Evolutionary conservation across 2,329 filamentous ascomycete species (phyloP).

Genomic region (Cercospora sp.): DNA sequence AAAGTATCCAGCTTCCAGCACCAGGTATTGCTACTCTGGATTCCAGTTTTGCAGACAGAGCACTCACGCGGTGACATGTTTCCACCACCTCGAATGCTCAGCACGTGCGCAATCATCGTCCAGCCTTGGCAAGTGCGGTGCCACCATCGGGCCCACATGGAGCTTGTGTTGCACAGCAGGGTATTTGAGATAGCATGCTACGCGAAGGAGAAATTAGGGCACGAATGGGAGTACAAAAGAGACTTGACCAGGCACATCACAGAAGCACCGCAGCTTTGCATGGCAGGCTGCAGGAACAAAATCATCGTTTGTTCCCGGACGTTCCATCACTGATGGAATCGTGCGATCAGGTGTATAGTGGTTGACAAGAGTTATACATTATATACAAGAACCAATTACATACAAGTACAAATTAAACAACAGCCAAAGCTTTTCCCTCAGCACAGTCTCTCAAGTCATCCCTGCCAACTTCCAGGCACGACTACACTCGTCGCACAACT

Average conservation of each 20-base stretch:
- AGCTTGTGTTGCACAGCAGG: not conserved
- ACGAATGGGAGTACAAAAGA: not conserved
- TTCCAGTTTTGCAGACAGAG: too few relatives aligned
- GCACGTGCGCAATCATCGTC: not conserved
- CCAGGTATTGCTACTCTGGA: not conserved
- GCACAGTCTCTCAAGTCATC: not conserved
- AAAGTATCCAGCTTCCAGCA: not conserved
- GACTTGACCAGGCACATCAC: not conserved
- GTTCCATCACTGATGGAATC: not conserved
- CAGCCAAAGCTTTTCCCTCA: not conserved
- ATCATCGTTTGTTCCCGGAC: not conserved
- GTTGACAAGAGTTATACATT: not conserved
- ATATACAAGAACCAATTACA: not conserved
- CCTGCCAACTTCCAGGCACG: conserved; percentile 43
- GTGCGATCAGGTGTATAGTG: not conserved
- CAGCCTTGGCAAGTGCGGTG: not conserved
- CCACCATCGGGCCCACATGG: not conserved
- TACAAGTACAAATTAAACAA: not conserved
- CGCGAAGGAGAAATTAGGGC: not conserved
- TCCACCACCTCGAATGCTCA: not conserved
- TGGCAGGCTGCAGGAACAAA: not conserved
- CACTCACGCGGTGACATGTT: not conserved
- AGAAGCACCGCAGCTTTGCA: not conserved
- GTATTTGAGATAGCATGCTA: not conserved
- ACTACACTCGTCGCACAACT: conserved; percentile 40